Evolutionary conservation across 2,329 filamentous ascomycete genomes (phyloP), one percentile per base, ranked within the genome.

Genomic region (Fusarium nodosum): DNA sequence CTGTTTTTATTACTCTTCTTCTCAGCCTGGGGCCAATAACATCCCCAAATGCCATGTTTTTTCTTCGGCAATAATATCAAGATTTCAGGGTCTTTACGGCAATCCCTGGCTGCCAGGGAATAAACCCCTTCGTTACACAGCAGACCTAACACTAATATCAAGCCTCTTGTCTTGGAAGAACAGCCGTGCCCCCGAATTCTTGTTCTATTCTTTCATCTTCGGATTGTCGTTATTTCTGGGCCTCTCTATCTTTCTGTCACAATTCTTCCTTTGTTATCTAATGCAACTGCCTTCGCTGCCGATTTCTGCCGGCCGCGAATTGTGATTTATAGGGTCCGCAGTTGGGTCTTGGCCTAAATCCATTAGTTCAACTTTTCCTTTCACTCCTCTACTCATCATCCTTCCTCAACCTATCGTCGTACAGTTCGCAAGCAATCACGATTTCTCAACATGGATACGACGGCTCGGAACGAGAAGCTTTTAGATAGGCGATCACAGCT

Each of bases 401-500:
- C 57, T 60, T 52, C 41, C 28, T 36, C 30, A 28, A 51, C 39
- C 11, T 18, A 16, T 34, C 45, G 26, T 24, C 24, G 33, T 50
- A 41, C 60, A 30, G 34, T 38, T 55, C 41, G 15, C 38, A 24
- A 6, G 46, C 22, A 28, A 16, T n/a, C 33, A 47, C 41, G 16
- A 26, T 12, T 26, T 41, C 24, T 22, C 42, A 16, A 48, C 50
- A 78, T 78, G 82, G 72, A 79, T 68, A 71, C 79, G 36, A 42
- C 80, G 57, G 75, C 79, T 69, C 79, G 79, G 26, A 77, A 81
- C 39, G 81, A 83, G 58, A 71, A 78, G 57, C 81, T 89, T 63
- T 81, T 91, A 52, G 79, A 82, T 50, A 82, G 84, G 58, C 88
- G 90, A 53, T 80, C 85, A 45, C 79, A 84, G 66, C 79, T 90